Conservation (phyloP, 176 grass and related monocot species). For the Musa beccarii region DNA sequence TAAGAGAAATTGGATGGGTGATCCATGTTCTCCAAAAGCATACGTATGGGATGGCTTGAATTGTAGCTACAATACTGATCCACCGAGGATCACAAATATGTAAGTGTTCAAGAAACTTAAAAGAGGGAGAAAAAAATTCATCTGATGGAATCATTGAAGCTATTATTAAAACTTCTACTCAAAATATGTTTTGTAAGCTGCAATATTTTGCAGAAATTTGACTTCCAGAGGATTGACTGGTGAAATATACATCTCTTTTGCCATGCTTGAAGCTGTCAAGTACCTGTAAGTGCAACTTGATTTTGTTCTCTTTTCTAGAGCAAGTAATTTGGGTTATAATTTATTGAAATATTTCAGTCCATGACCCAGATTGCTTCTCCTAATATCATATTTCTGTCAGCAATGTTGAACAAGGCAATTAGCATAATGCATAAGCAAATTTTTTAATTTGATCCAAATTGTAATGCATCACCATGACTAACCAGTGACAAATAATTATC, state of each 20-base stretch:
- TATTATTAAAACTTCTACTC: no score
- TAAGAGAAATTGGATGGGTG: constrained; percentile 4
- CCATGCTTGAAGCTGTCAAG: constrained; percentile 4
- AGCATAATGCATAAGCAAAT: background rate
- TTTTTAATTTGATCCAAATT: background rate
- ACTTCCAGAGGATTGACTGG: constrained; percentile 18
- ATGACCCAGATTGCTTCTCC: background rate
- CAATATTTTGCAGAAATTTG: constrained; percentile 15
- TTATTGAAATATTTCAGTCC: constrained; percentile 1
- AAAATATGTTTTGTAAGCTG: no score
- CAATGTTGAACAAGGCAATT: background rate
- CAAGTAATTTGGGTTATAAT: background rate
- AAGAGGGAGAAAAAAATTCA: no score
- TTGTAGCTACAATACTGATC: background rate
- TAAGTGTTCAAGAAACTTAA: background rate
- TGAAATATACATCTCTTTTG: constrained; percentile 5
- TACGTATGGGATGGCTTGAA: constrained; percentile 13
- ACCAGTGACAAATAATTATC: no score
- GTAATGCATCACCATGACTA: background rate
- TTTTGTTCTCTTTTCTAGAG: background rate
- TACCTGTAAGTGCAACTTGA: constrained; percentile 13
- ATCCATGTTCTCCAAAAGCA: constrained; percentile 2
- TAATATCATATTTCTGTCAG: background rate
- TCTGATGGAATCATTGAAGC: no score
- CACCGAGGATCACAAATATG: background rate